Conservation (phyloP, 495 filamentous ascomycete genomes). For the Aspergillus incahuasiensis region DNA sequence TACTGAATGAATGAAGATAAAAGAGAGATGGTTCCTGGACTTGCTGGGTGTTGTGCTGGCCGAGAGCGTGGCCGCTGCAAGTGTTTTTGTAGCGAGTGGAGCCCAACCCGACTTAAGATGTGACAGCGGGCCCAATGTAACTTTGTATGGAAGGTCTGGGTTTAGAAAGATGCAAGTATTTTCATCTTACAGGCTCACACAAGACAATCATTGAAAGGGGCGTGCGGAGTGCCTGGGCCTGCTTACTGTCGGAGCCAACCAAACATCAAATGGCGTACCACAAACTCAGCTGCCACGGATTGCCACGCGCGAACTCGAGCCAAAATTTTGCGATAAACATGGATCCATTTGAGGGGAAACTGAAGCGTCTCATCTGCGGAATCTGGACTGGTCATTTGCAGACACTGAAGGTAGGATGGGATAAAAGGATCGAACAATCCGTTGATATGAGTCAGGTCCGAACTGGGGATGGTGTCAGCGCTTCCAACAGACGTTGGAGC, state of each 20-base stretch:
- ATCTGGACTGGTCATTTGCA: background rate
- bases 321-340: conserved; percentile 11
- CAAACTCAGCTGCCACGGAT: conserved; percentile 10
- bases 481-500: conserved; percentile 4
- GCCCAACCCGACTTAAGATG: conserved; percentile 30
- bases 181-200: background rate
- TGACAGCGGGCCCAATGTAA: conserved; percentile 32
- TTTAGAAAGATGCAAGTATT: background rate
- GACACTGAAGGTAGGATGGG: background rate
- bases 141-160: conserved; percentile 14
- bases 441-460: background rate
- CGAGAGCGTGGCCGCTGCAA: conserved; percentile 42
- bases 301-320: conserved; percentile 12
- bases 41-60: conserved; percentile 31
- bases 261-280: conserved; percentile 9
- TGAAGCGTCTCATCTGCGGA: conserved; percentile 1
- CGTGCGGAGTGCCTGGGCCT: background rate
- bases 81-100: conserved; percentile 34
- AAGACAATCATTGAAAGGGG: background rate
- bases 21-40: background rate
- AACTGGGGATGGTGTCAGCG: conserved; percentile 4
- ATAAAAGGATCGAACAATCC: background rate
- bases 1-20: no score
- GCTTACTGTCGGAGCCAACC: conserved; percentile 1
- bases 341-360: background rate